Evolutionary conservation across 2,329 filamentous ascomycete genomes (phyloP), one percentile per base, ranked within the genome.

Genomic region (Emergomyces pasteurianus): DNA sequence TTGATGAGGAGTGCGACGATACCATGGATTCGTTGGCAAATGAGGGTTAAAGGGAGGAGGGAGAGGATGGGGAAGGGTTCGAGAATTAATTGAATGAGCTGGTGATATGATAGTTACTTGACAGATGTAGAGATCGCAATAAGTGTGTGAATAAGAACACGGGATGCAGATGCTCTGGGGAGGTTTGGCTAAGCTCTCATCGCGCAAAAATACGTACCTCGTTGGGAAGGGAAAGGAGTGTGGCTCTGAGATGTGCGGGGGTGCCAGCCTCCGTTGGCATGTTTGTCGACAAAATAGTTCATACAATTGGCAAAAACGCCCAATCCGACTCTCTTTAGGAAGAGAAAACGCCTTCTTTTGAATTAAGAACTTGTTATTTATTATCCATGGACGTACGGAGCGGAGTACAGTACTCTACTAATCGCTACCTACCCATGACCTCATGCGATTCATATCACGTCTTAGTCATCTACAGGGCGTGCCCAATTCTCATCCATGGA

Each of bases 1-100:
- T 88, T 83, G 8, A 90, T 74, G 52, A 89, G 80, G 31, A 83
- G 82, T 4, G 85, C 74, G 61, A 87, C 79, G 47, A 88, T 69
- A 47, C 78, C 81, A 70, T 87, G 80, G 67, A 90, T 83, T 46
- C 83, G 85, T 36, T 79, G 83, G 59, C 81, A 88, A 60, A 86
- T 78, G 53, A 79, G 69, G 49, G 83, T 79, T 60, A 88, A 68
- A 16, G 78, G 78, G 34, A 89, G 77, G 56, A 86, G 77, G n/a
- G 76, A 70, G 59, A 73, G 72, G 6, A 81, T 81, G 21, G 46
- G 36, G 28, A 59, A 28, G n/a, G n/a, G 58, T 4, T 50, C 36
- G 36, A 59, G 47, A 23, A 59, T 53, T 40, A 14, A 36, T 36
- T 36, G 28, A n/a, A 59, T 31, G 46, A 59, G 36, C 58, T 59